Percentiles rank a stretch among this genome's conserved stretches.
phyloP scores from a whole-genome alignment of 1,284 basidiomycete genomes.

The Tylopilus orsonianus region DNA sequence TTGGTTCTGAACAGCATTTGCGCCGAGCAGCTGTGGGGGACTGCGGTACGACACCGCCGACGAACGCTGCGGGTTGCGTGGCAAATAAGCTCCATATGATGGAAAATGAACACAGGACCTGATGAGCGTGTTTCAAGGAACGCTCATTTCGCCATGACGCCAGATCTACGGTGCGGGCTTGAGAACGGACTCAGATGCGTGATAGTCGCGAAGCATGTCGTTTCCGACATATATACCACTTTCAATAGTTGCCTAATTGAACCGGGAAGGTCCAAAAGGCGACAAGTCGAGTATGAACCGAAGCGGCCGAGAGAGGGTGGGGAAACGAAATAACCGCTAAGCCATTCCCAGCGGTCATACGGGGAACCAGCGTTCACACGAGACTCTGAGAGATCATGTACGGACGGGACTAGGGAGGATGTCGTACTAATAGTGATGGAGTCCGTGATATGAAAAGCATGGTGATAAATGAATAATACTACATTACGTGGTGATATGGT shows the following conservation, averaged over 20 bases:
- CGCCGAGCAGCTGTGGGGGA: slow-evolving; percentile 8
- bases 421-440: slow-evolving; percentile 6
- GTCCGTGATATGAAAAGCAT: slow-evolving; percentile 13
- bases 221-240: slow-evolving; percentile 11
- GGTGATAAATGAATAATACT: slow-evolving; percentile 18
- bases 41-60: slow-evolving; percentile 11
- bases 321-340: slow-evolving; percentile 16
- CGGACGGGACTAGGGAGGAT: slow-evolving; percentile 2
- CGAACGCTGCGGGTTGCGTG: slow-evolving; percentile 8
- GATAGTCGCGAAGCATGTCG: slow-evolving; percentile 27
- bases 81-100: slow-evolving; percentile 18
- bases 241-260: slow-evolving; percentile 17
- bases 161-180: slow-evolving; percentile 18
- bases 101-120: slow-evolving; percentile 17
- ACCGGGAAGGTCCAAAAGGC: slow-evolving; percentile 12
- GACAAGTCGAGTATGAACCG: slow-evolving; percentile 6
- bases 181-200: slow-evolving; percentile 13
- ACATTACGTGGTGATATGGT: slow-evolving; percentile 8
- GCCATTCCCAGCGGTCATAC: slow-evolving; percentile 13
- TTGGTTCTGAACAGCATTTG: slow-evolving; percentile 8
- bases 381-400: too few species aligned
- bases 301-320: slow-evolving; percentile 10
- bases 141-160: slow-evolving; percentile 19
- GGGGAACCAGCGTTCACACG: slow-evolving; percentile 12
- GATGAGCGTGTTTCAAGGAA: slow-evolving; percentile 16